Base-by-base conservation (phyloP, 345 rosid genomes). In the Syzygium aromaticum region DNA sequence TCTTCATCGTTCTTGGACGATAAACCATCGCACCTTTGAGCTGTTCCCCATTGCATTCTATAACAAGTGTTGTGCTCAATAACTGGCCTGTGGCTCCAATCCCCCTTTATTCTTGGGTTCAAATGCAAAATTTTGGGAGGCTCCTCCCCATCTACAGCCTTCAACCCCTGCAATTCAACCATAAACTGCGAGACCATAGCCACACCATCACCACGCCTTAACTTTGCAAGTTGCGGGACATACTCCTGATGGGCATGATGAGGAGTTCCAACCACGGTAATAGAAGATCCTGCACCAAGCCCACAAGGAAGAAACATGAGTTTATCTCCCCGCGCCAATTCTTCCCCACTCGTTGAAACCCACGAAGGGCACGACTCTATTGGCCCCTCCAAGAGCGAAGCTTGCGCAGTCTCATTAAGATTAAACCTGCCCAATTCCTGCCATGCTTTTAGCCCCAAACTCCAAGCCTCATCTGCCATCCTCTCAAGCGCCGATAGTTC, bases 41-140 rank as follows among this genome's bases (percentile, higher is more conserved):
- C 96, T 82, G 93, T 88, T 30, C 99, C 98, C 99, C 99, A 98
- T 86, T 96, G 99, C 99, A 98, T 98, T 93, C 99, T 95, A 89
- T 98, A 96, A 91, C 99, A 98, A 52, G 99, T 96, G 90, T 98
- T 98, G 85, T 98, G 99, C 91, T 98, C 99, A 92, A 98, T 95
- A 84, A 98, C 97, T 2, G 99, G 97, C 51, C 82, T 89, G 40
- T 84, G 94, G 89, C 92, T 98, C 99, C 99, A 98, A 91, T 98
- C 99, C 87, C 99, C 99, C 90, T 89, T 96, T 84, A 98, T 82
- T 86, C 99, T 92, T 88, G 99, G 99, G 90, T 98, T 98, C 89
- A 98, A 89, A 92, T 98, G 99, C 86, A 98, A 91, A 92, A 98
- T 96, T 92, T 93, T 98, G 21, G 99, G 99, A 0, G 99, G 99